phyloP scores from a whole-genome alignment of 352 stramenopile species.

The Phytophthora fragariaefolia region DNA sequence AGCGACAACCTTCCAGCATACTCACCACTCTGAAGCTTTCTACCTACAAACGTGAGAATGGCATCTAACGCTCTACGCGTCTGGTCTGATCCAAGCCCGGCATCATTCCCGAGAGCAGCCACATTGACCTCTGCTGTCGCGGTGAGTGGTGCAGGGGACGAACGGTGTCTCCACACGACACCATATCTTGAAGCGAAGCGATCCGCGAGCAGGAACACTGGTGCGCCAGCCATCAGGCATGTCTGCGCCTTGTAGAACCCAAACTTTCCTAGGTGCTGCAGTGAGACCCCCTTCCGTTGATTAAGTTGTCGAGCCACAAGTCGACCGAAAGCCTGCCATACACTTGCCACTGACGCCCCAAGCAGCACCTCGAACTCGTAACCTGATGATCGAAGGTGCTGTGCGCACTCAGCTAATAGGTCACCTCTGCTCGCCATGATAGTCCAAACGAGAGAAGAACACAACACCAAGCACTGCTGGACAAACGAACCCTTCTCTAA shows the following conservation, averaged over 20 bases:
- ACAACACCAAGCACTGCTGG: background rate
- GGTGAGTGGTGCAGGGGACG: constrained; percentile 51
- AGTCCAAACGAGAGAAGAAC: background rate
- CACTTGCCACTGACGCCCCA: constrained; percentile 41
- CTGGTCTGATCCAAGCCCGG: constrained; percentile 52
- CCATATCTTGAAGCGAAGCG: constrained; percentile 52
- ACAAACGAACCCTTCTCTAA: constrained; percentile 11
- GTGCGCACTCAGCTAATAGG: constrained; percentile 54
- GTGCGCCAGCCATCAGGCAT: constrained; percentile 20
- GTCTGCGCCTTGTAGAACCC: constrained; percentile 54
- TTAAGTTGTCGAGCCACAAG: constrained; percentile 38
- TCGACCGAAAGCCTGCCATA: constrained; percentile 53
- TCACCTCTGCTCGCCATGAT: constrained; percentile 19
- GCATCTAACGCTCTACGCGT: constrained; percentile 51
- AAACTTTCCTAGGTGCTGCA: constrained; percentile 65
- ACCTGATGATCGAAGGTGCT: constrained; percentile 50
- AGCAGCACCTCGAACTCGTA: constrained; percentile 75
- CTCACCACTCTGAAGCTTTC: constrained; percentile 39
- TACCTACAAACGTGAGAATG: constrained; percentile 47
- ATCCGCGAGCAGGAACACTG: constrained; percentile 63
- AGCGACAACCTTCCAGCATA: constrained; percentile 39
- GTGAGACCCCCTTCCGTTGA: constrained; percentile 41
- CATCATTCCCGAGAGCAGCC: constrained; percentile 48
- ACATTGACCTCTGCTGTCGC: constrained; percentile 55
- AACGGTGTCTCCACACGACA: constrained; percentile 44